A percentile compares a stretch with the other conserved stretches of the same genome.
Evolutionary conservation across 148 eudicot genomes (phyloP).

Genomic region (Drosera capensis): DNA sequence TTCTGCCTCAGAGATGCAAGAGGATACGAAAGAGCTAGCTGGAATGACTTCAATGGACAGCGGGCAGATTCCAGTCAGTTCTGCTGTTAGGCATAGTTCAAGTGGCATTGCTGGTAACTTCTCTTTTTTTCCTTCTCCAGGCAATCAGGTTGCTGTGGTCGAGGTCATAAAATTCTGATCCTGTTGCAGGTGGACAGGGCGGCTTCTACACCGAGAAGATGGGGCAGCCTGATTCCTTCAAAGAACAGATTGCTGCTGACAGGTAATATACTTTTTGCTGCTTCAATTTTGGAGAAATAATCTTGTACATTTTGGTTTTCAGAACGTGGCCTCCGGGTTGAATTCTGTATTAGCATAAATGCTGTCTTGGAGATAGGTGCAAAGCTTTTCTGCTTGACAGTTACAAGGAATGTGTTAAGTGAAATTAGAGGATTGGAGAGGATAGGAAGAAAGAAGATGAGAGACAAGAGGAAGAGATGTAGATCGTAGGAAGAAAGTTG

Average conservation of each 20-base stretch:
- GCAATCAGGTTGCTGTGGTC: conserved; percentile 4
- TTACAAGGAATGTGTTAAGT: no score
- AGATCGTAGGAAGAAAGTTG: no score
- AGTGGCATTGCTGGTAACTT: conserved; percentile 42
- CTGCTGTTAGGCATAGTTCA: conserved; percentile 35
- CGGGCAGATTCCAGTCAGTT: conserved; percentile 24
- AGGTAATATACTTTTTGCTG: conserved; percentile 23
- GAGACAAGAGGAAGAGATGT: no score
- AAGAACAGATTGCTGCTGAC: conserved; percentile 35
- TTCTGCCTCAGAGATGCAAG: conserved; percentile 27
- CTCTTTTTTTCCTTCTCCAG: conserved; percentile 1
- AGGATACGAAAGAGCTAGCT: conserved; percentile 23
- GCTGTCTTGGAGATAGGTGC: no score
- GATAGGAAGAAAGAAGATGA: no score
- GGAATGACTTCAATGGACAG: conserved; percentile 23
- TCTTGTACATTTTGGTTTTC: no score
- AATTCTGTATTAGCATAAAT: no score
- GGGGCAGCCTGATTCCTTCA: conserved; percentile 23
- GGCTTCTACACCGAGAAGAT: conserved; percentile 33
- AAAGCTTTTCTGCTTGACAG: no score
- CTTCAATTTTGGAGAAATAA: no score
- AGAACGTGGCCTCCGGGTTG: no score
- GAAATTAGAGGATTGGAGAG: no score
- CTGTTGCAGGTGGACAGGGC: conserved; percentile 33
- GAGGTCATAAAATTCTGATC: conserved; percentile 7